phyloP scores from a whole-genome alignment of 2,329 filamentous ascomycete genomes.

The Bimuria novae-zelandiae region DNA sequence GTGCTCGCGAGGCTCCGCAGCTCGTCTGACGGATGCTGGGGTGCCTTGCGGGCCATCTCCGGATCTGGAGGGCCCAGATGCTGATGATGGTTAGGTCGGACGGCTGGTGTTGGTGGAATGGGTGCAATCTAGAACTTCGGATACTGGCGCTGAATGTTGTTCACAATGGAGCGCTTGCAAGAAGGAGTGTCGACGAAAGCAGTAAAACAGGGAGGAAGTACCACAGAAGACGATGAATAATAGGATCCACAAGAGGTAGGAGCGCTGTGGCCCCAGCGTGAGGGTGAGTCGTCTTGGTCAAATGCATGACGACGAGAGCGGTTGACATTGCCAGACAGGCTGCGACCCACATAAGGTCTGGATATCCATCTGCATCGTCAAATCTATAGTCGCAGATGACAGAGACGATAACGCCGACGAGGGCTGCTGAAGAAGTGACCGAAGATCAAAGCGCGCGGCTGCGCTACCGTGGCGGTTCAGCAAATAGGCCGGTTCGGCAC shows the following conservation, averaged over 20 bases:
- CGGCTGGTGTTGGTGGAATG: constrained; percentile 26
- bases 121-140: constrained; percentile 54
- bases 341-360: constrained; percentile 49
- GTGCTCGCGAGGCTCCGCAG: too few relatives aligned
- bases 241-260: constrained; percentile 46
- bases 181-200: constrained; percentile 47
- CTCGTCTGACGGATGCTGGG: background rate
- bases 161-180: constrained; percentile 49
- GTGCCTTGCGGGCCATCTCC: background rate
- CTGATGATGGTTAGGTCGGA: constrained; percentile 2
- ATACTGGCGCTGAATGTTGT: constrained; percentile 52
- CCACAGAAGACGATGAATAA: constrained; percentile 50
- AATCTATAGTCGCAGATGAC: constrained; percentile 50
- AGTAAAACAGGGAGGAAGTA: constrained; percentile 49
- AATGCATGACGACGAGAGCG: constrained; percentile 52
- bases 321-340: constrained; percentile 49
- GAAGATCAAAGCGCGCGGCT: constrained; percentile 49
- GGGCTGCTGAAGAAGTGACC: constrained; percentile 51
- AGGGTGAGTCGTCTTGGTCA: constrained; percentile 54
- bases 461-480: too few relatives aligned
- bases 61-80: constrained; percentile 1
- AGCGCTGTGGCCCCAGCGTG: constrained; percentile 55
- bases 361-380: constrained; percentile 26
- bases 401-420: constrained; percentile 50
- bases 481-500: too few relatives aligned